These are phyloP conservation scores for Acephala macrosclerotiorum DNA, from an alignment of 2,329 filamentous ascomycete species.

Conservation along the genomic window DNA sequence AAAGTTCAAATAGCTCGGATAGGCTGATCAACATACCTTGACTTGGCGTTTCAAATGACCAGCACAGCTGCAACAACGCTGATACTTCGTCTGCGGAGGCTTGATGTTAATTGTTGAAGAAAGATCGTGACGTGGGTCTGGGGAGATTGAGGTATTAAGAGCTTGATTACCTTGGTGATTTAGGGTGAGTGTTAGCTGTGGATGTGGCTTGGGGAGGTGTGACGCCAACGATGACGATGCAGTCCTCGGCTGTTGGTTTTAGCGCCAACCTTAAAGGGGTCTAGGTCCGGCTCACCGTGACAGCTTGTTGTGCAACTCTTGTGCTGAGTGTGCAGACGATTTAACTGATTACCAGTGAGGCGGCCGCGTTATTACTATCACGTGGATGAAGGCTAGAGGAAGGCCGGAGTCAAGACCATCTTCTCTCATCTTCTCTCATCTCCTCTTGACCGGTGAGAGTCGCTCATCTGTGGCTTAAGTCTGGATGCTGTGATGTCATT, in stretches of 20 bases:
- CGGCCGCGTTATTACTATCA: background rate
- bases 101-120: conserved; percentile 10
- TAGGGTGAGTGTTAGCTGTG: conserved; percentile 17
- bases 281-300: conserved; percentile 9
- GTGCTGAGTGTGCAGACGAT: conserved; percentile 1
- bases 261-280: conserved; percentile 2
- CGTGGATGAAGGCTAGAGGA: background rate
- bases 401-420: conserved; percentile 3
- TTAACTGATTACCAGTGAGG: background rate
- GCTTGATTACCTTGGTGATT: conserved; percentile 1
- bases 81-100: conserved; percentile 13
- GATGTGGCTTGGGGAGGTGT: conserved; percentile 11
- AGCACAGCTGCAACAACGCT: conserved; percentile 20
- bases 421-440: background rate
- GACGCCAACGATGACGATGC: conserved; percentile 23
- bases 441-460: background rate
- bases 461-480: background rate
- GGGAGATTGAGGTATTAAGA: conserved; percentile 3
- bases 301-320: conserved; percentile 7
- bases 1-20: conserved; percentile 6
- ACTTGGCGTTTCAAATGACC: conserved; percentile 12
- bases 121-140: conserved; percentile 2
- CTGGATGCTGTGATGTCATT: conserved; percentile 10
- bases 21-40: conserved; percentile 19
- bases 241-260: conserved; percentile 18